Evolutionary conservation across 768 basidiomycete genomes (phyloP).

Genomic region (Rhodotorula toruloides): DNA sequence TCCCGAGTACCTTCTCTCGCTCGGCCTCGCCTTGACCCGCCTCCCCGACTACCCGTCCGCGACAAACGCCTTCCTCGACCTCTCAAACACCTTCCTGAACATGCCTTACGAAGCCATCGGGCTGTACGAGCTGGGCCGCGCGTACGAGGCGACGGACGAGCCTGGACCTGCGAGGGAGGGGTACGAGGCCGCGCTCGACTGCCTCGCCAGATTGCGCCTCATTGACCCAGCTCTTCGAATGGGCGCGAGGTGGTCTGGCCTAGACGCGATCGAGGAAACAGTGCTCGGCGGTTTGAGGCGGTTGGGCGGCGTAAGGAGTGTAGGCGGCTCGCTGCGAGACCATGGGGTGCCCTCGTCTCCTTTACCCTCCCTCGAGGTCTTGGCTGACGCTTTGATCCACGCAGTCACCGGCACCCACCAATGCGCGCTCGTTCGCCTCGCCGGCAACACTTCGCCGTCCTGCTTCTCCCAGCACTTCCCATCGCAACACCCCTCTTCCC

Average conservation of each 20-base stretch:
- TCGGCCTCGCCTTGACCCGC: not conserved
- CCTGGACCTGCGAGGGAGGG: not conserved
- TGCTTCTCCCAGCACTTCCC: no score
- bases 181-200: not conserved
- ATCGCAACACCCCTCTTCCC: no score
- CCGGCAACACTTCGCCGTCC: no score
- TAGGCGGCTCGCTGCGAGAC: no score
- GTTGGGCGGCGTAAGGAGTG: no score
- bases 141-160: not conserved
- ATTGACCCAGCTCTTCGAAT: not conserved
- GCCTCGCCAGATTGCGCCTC: not conserved
- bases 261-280: not conserved
- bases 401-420: no score
- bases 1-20: not conserved
- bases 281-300: not conserved
- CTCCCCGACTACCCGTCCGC: not conserved
- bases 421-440: no score
- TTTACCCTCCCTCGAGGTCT: no score
- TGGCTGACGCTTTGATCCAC: no score
- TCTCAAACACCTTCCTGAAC: not conserved
- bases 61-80: not conserved
- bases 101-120: conserved; percentile 7
- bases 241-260: not conserved
- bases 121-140: not conserved
- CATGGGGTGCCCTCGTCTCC: no score